Evolutionary conservation across 2,329 filamentous ascomycete species (phyloP), one percentile per base, ranked within the genome.

Genomic region (Penicillium decumbens): DNA sequence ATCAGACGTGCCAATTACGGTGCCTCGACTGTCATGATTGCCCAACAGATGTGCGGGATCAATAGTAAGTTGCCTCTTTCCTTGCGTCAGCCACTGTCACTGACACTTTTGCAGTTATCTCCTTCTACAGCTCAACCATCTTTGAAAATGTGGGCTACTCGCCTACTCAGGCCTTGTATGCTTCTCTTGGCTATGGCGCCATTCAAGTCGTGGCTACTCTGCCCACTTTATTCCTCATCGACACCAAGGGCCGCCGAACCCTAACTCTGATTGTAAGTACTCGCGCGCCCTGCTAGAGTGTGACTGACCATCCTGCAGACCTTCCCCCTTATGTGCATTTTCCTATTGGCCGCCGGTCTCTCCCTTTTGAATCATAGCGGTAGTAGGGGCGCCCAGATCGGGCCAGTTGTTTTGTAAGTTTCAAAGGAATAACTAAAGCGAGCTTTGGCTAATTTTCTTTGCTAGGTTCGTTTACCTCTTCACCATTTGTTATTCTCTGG

Each of bases 11-110:
- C 89, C 3, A 89, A 83, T 4, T 76, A 86, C 23, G 88, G 87
- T 6, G 85, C 88, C 1, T 87, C 83, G 51, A 82, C 83, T 1
- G 87, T 91, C 58, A 95, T 95, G 88, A 81, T 87, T 61, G 82
- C 82, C 0, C 84, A 87, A 65, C 83, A 87, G 64, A 83, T 86
- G 78, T 85, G 82, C 59, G 79, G 78, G 69, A 75, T 65, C 40
- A 65, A 65, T 47, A 62, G 59, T 62, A 52, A 41, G 59, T 55
- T n/a, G 18, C 15, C 33, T 18, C 6, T 2, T 13, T 4, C 7
- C 1, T 28, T 20, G 6, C 2, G 6, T 20, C 18, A 23, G 82
- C 67, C 84, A 85, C 62, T 83, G 86, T 10, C 1, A 12, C 15
- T 56, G 35, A 53, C 47, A 9, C 3, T 3, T 18, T 1, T 24